Percentiles rank a stretch among this genome's conserved stretches.
These are phyloP conservation scores for Ustilago curta DNA, from an alignment of 1,284 basidiomycete species.

Conservation along the genomic window DNA sequence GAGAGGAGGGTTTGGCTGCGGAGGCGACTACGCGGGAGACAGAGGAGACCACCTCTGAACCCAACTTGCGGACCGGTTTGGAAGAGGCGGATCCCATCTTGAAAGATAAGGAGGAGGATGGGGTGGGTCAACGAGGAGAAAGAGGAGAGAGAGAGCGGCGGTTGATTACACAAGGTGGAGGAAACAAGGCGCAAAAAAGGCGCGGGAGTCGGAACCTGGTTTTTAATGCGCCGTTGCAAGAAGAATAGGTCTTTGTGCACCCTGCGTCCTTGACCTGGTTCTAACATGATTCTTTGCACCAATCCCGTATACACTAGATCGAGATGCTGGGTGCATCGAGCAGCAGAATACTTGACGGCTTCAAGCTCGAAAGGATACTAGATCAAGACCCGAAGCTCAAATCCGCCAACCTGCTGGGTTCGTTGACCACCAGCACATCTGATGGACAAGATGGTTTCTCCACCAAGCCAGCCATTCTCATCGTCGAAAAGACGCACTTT, in stretches of 20 bases:
- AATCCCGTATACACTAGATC: too few species aligned
- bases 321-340: neutral
- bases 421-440: slow-evolving; percentile 5
- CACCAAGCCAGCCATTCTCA: slow-evolving; percentile 51
- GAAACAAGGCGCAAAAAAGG: slow-evolving; percentile 13
- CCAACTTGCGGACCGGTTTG: slow-evolving; percentile 55
- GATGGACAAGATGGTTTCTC: neutral
- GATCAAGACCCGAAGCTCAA: slow-evolving; percentile 56
- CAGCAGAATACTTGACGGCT: slow-evolving; percentile 41
- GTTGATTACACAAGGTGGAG: slow-evolving; percentile 43
- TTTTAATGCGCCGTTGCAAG: neutral
- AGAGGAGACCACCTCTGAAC: slow-evolving; percentile 33
- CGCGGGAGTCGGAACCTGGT: slow-evolving; percentile 28
- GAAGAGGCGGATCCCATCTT: slow-evolving; percentile 54
- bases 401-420: slow-evolving; percentile 46
- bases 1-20: slow-evolving; percentile 26
- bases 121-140: neutral
- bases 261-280: slow-evolving; percentile 17
- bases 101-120: neutral
- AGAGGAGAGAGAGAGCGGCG: neutral
- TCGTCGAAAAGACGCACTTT: slow-evolving; percentile 66
- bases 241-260: slow-evolving; percentile 14
- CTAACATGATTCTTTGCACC: neutral
- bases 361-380: slow-evolving; percentile 50
- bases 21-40: slow-evolving; percentile 27